Conservation (phyloP, 331 rosid species). For the Prunus yedoensis region DNA sequence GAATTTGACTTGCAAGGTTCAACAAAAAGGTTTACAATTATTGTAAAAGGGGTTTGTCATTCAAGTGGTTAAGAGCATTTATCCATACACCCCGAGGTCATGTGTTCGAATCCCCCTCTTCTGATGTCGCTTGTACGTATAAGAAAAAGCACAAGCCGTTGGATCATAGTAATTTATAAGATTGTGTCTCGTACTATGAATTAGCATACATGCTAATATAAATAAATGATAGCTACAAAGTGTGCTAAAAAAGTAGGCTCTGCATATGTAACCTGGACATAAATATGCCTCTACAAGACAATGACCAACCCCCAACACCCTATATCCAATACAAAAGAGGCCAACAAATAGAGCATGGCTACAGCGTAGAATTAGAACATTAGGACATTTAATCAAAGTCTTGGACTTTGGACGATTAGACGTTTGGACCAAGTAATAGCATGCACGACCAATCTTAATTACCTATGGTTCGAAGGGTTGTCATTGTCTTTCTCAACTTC, state of each 20-base stretch:
- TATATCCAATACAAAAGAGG: neutral
- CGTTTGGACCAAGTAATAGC: no score
- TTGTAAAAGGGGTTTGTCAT: no score
- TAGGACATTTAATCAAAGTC: neutral
- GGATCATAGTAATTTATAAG: no score
- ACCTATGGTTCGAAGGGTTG: neutral
- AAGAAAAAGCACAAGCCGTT: no score
- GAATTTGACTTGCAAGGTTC: slow-evolving; percentile 1
- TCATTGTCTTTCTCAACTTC: neutral
- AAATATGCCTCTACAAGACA: neutral
- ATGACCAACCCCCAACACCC: neutral
- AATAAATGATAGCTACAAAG: neutral
- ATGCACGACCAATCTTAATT: no score
- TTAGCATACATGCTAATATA: neutral
- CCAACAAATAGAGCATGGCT: neutral
- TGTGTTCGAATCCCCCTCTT: no score
- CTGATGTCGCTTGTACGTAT: no score
- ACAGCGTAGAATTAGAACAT: neutral
- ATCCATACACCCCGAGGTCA: no score
- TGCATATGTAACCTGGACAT: neutral
- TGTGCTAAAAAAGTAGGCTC: neutral
- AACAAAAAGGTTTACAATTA: neutral
- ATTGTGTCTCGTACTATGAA: no score
- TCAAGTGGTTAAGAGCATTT: no score
- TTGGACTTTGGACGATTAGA: neutral